phyloP scores from a whole-genome alignment of 169 alveolate genomes.

The Plasmodium berghei region DNA sequence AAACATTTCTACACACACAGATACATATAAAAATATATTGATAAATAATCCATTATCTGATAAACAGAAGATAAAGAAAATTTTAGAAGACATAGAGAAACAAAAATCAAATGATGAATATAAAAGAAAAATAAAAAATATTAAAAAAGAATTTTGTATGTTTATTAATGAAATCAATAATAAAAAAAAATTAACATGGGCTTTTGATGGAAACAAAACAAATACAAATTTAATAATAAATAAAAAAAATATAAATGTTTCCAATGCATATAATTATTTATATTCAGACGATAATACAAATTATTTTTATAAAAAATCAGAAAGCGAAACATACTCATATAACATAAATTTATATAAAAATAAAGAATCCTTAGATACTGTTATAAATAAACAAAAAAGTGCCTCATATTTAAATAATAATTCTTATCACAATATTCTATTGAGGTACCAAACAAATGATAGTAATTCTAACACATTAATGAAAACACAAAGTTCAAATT shows the following conservation, averaged over 20 bases:
- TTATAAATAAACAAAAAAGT: background rate
- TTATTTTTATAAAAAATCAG: constrained; percentile 20
- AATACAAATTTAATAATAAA: background rate
- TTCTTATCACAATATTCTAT: too few species aligned
- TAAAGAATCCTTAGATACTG: background rate
- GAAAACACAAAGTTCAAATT: too few species aligned
- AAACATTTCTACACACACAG: background rate
- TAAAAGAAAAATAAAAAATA: constrained; percentile 20
- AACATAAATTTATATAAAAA: background rate
- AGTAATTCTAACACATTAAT: too few species aligned
- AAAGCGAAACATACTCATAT: constrained; percentile 15
- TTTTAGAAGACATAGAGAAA: constrained; percentile 4
- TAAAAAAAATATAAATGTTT: constrained; percentile 61
- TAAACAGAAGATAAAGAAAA: background rate
- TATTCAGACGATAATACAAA: constrained; percentile 4
- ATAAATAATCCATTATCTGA: background rate
- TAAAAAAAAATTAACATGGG: constrained; percentile 68
- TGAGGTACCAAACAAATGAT: too few species aligned
- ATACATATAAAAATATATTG: background rate
- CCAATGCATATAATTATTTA: constrained; percentile 31
- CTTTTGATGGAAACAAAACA: constrained; percentile 70
- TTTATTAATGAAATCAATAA: constrained; percentile 52
- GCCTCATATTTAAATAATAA: too few species aligned
- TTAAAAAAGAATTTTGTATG: constrained; percentile 23
- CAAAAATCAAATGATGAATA: constrained; percentile 18